These are phyloP conservation scores for Coemansia sp. DNA, from an alignment of 192 early-diverging fungal genomes.

Conservation along the genomic window DNA sequence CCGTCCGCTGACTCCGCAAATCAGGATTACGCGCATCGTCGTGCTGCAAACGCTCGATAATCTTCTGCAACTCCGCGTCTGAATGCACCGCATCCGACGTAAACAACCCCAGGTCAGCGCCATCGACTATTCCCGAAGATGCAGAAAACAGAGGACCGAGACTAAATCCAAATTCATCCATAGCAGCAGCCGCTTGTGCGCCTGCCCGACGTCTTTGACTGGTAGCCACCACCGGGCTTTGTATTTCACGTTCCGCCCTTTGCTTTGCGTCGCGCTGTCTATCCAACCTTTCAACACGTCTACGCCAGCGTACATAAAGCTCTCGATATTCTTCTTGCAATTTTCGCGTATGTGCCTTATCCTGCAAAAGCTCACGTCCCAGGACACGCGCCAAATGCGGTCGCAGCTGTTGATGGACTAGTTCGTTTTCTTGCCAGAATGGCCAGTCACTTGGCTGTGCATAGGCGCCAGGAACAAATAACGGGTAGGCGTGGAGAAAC, in stretches of 20 bases:
- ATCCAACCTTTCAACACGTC: conserved; percentile 47
- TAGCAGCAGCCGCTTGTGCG: not conserved
- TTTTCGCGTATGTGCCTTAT: conserved; percentile 15
- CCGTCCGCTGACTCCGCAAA: conserved; percentile 66
- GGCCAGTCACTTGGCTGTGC: conserved; percentile 43
- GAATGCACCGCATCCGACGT: conserved; percentile 71
- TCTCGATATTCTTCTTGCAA: conserved; percentile 46
- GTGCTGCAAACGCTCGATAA: conserved; percentile 69
- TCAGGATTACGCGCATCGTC: conserved; percentile 73
- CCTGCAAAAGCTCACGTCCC: conserved; percentile 19
- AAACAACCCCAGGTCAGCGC: conserved; percentile 46
- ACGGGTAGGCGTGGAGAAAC: conserved; percentile 33
- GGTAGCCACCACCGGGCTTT: not conserved
- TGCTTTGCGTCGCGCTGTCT: conserved; percentile 46
- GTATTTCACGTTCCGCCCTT: conserved; percentile 4
- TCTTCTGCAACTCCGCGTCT: conserved; percentile 76
- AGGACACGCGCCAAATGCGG: conserved; percentile 31
- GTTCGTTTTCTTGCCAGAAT: conserved; percentile 43
- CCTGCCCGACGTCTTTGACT: conserved; percentile 2
- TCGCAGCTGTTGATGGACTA: conserved; percentile 20
- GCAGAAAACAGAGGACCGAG: conserved; percentile 43
- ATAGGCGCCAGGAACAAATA: conserved; percentile 38
- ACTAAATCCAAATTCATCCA: conserved; percentile 48
- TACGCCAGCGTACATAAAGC: conserved; percentile 44
- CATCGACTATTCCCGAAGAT: conserved; percentile 16